phyloP scores from a whole-genome alignment of 2,329 filamentous ascomycete genomes.

The Xylaria sp. region DNA sequence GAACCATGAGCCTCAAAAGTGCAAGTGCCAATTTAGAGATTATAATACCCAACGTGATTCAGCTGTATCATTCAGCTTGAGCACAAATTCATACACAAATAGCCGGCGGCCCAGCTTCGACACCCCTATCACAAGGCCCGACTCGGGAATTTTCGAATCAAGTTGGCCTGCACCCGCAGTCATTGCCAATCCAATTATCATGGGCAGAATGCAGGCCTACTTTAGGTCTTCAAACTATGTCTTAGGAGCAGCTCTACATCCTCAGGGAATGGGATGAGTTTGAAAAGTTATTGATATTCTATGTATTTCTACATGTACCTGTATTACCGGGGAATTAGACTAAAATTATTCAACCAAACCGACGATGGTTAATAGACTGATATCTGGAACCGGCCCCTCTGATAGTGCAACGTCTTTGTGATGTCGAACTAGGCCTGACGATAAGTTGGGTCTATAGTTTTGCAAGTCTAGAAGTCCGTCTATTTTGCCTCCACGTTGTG shows the following conservation, averaged over 20 bases:
- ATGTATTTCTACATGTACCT: constrained; percentile 16
- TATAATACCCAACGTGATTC: constrained; percentile 35
- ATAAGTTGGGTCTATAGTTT: not conserved
- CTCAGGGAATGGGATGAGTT: constrained; percentile 38
- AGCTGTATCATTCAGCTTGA: constrained; percentile 38
- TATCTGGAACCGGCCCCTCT: too few species aligned
- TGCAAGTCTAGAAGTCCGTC: not conserved
- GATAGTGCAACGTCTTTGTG: not conserved
- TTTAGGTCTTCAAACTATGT: constrained; percentile 46
- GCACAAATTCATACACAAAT: constrained; percentile 16
- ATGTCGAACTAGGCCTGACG: not conserved
- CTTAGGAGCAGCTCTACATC: constrained; percentile 45
- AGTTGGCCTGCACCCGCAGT: constrained; percentile 24
- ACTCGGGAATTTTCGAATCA: constrained; percentile 27
- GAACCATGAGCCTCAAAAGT: not conserved
- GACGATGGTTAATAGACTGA: not conserved
- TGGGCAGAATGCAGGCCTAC: constrained; percentile 51
- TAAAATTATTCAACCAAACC: not conserved
- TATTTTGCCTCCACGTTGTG: not conserved
- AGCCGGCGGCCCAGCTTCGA: constrained; percentile 47
- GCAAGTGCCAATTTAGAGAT: constrained; percentile 14
- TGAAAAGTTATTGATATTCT: not conserved
- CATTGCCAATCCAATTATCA: constrained; percentile 44
- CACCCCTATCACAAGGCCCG: constrained; percentile 43
- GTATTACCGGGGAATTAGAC: not conserved